Evolutionary conservation across 108 stramenopile species (phyloP), one percentile per base, ranked within the genome.

Genomic region (Ochromonas danica): DNA sequence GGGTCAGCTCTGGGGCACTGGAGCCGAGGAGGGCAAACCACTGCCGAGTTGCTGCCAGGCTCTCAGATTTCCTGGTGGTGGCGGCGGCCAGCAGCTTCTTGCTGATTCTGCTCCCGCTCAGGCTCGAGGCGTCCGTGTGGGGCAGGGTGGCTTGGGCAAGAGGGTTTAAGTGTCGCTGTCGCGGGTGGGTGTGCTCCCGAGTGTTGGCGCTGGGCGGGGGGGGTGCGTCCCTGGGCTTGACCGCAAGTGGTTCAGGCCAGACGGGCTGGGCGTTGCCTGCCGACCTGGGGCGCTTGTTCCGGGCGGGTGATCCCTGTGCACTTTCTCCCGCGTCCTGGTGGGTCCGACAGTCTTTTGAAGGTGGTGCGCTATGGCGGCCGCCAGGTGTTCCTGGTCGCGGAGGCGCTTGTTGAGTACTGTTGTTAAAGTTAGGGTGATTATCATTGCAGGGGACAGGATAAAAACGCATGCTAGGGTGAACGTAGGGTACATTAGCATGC

Each of bases 391-490:
- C 51, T 57, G 51, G 51, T 57, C 51, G 51, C 51, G 51, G 51
- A 57, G 51, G 51, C 51, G 51, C 51, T 57, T 57, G 51, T 57
- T 57, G 51, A 57, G 51, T 57, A 57, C 51, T 57, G 51, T 57
- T 57, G 51, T 57, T 57, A 57, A 57, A 57, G 51, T 57, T 57
- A 57, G 51, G 51, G 51, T 57, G 51, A 57, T 57, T 57, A 57
- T 57, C 51, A 57, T 57, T 57, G 51, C 51, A 57, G 51, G 51
- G 51, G 51, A 57, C 51, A 57, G 51, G 51, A 57, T 57, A 57
- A 57, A 57, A 57, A 57, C 22, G 51, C 51, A 57, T 57, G 51
- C 51, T 57, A 57, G 51, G 51, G 51, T 57, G 51, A 57, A 57
- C 51, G 51, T 57, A 57, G 51, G 51, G 51, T 57, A 57, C 51